Base-by-base conservation (phyloP, 257 asterid genomes). In the Jacaranda copaia region DNA sequence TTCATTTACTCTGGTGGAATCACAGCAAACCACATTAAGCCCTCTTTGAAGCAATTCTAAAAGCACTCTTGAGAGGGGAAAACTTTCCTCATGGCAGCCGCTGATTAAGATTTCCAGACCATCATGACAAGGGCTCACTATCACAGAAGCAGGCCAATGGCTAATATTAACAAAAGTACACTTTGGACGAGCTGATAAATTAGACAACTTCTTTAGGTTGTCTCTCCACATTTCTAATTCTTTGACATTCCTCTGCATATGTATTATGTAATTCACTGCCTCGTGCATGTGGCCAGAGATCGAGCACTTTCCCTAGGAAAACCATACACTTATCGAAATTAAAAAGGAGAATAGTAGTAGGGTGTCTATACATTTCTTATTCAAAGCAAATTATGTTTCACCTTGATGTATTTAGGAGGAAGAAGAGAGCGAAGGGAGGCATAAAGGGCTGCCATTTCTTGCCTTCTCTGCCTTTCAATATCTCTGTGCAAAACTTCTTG, bases 321-420 rank as follows among this genome's bases (percentile, higher is more conserved):
- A 57, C 2, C 6, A 32, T 7, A 60, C 6, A 32, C 45, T 40
- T 25, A 25, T 1, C 32, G 36, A 59, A 69, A 14, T 46, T 16
- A 0, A 45, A 14, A 53, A 10, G 16, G 45, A 40, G 3, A 3
- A 40, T 0, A 7, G 3, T 4, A 40, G 2, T 40, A 40, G 8
- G 8, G 3, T 0, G 3, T 40, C 45, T 40, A 0, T 40, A 7
- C 3, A 40, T 4, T 40, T 40, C 45, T 4, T 4, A 7, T 40
- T 40, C 45, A 1, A 40, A 40, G 45, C 2, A 40, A 7, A 40
- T 40, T 18, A 56, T 56, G n/a, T 16, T 25, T 25, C 32, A 90
- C 94, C 93, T 86, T 89, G 68, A 91, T 75, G 56, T 74, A 86
- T 62, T 89, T 83, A 32, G 72, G 70, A 45, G 92, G 95, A 65